phyloP scores from a whole-genome alignment of 257 asterid species.

The Ocimum tenuiflorum region DNA sequence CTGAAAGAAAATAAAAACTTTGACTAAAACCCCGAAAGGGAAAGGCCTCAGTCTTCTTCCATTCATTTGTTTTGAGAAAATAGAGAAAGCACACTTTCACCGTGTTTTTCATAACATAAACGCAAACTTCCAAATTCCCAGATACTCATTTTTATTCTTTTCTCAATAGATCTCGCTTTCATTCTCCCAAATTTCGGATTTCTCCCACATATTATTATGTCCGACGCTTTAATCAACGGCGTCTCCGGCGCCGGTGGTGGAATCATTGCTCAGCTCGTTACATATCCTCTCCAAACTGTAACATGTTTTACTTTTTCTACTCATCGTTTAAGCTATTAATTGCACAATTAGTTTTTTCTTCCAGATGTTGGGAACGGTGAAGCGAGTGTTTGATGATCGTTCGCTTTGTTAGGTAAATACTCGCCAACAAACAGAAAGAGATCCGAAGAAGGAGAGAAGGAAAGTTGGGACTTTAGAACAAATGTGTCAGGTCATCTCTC shows the following conservation, averaged over 20 bases:
- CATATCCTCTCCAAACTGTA: constrained; percentile 94
- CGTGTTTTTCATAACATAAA: constrained; percentile 10
- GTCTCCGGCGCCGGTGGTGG: constrained; percentile 99
- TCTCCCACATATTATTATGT: constrained; percentile 36
- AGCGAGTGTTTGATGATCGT: constrained; percentile 10
- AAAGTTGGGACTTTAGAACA: constrained; percentile 55
- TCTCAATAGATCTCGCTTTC: constrained; percentile 28
- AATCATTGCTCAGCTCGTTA: constrained; percentile 83
- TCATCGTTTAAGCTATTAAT: background rate
- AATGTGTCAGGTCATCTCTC: constrained; percentile 54
- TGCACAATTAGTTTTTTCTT: background rate
- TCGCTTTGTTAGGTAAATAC: constrained; percentile 59
- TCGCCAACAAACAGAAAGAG: constrained; percentile 88
- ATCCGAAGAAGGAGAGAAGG: constrained; percentile 58
- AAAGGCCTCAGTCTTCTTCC: background rate
- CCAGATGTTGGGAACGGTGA: background rate
- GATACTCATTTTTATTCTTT: constrained; percentile 13
- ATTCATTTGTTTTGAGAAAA: background rate
- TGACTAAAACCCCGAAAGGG: background rate
- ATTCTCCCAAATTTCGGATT: constrained; percentile 5
- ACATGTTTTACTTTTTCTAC: background rate
- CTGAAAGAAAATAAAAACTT: too few relatives aligned
- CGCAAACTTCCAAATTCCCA: constrained; percentile 24
- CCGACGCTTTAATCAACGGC: constrained; percentile 94
- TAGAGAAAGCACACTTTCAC: background rate